These are phyloP conservation scores for Rhypophila decipiens DNA, from an alignment of 495 filamentous ascomycete species.

Conservation along the genomic window DNA sequence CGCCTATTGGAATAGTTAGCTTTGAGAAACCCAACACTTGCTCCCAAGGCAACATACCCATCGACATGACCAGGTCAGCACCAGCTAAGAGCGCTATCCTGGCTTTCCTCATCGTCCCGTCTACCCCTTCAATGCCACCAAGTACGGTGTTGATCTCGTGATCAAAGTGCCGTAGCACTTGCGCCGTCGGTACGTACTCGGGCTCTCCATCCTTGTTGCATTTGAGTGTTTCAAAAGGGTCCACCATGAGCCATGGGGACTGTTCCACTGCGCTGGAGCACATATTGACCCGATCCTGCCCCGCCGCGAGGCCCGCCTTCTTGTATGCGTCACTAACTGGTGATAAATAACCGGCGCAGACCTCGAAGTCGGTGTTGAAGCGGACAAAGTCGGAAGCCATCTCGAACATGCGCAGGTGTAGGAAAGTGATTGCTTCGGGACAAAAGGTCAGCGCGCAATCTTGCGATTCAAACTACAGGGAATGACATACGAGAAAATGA, in stretches of 20 bases:
- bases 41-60: slow-evolving; percentile 39
- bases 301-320: slow-evolving; percentile 73
- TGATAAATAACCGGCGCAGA: slow-evolving; percentile 76
- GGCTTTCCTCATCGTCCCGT: slow-evolving; percentile 48
- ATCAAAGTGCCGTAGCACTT: slow-evolving; percentile 83
- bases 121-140: slow-evolving; percentile 61
- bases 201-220: slow-evolving; percentile 56
- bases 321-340: slow-evolving; percentile 68
- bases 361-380: slow-evolving; percentile 75
- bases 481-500: slow-evolving; percentile 56
- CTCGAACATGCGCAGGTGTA: slow-evolving; percentile 92
- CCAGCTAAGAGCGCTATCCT: slow-evolving; percentile 63
- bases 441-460: slow-evolving; percentile 8
- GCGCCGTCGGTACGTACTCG: slow-evolving; percentile 80
- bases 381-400: slow-evolving; percentile 78
- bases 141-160: slow-evolving; percentile 78
- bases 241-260: slow-evolving; percentile 80
- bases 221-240: slow-evolving; percentile 54
- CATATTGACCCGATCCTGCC: slow-evolving; percentile 44
- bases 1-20: slow-evolving; percentile 25
- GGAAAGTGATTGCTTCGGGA: slow-evolving; percentile 61
- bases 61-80: slow-evolving; percentile 81
- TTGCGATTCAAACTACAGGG: background rate
- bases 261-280: slow-evolving; percentile 75
- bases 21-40: background rate